Percentiles rank a stretch among this genome's conserved stretches.
phyloP scores from a whole-genome alignment of 2,329 filamentous ascomycete genomes.

The Tympanopsis confertula region DNA sequence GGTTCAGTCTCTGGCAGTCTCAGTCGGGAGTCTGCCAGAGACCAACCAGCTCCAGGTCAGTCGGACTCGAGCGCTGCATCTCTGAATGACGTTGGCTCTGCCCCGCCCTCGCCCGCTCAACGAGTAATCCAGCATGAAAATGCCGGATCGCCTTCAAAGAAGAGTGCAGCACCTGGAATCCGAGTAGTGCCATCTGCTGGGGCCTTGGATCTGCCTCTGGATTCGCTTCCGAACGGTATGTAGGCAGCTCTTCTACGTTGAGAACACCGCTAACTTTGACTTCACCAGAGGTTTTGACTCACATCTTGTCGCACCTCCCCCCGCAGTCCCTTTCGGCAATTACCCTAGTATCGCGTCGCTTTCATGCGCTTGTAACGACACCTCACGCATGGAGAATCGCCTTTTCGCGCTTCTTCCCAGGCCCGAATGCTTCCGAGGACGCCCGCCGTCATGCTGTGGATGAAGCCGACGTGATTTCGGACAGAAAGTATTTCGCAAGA shows the following conservation, averaged over 20 bases:
- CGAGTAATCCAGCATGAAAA: no score
- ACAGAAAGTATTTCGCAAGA: constrained; percentile 69
- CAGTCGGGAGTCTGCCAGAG: constrained; percentile 22
- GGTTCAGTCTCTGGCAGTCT: constrained; percentile 26
- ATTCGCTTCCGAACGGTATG: no score
- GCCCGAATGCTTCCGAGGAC: constrained; percentile 39
- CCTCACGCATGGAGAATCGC: constrained; percentile 90
- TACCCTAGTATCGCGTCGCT: constrained; percentile 75
- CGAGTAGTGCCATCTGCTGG: no score
- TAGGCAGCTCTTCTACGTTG: no score
- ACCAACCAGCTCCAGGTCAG: constrained; percentile 16
- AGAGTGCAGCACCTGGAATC: no score
- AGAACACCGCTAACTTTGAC: no score
- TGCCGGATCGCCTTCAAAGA: no score
- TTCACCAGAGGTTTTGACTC: constrained; percentile 71
- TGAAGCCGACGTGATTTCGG: constrained; percentile 46
- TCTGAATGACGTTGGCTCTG: no score
- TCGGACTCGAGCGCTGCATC: no score
- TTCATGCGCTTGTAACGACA: constrained; percentile 76
- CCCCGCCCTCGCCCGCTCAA: no score
- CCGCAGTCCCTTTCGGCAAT: constrained; percentile 74
- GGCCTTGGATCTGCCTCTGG: no score
- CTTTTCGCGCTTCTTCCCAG: constrained; percentile 82
- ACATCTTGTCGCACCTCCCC: constrained; percentile 80
- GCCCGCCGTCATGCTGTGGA: constrained; percentile 21